Conservation (phyloP, 192 early-diverging fungal species). For the Backusella luteola region DNA sequence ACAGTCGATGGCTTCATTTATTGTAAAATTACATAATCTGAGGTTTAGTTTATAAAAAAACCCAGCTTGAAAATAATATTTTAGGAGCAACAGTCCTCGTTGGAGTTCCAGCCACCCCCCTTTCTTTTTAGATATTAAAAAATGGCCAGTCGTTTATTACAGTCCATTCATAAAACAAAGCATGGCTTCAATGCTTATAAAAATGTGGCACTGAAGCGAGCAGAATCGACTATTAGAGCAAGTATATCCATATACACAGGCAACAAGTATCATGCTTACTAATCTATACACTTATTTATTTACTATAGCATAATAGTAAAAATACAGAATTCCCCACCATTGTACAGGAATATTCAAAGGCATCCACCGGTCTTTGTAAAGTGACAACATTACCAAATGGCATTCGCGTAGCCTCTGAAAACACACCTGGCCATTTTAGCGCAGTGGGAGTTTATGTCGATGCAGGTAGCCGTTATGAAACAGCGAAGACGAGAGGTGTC, state of each 20-base stretch:
- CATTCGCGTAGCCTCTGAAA: constrained; percentile 79
- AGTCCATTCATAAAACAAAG: background rate
- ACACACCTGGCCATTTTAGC: constrained; percentile 85
- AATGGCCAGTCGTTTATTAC: background rate
- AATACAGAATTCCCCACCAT: constrained; percentile 16
- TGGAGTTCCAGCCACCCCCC: background rate
- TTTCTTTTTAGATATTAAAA: background rate
- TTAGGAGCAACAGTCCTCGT: too few species aligned
- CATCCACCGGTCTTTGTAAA: constrained; percentile 35
- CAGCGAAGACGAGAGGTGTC: constrained; percentile 61
- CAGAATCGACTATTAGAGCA: background rate
- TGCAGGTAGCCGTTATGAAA: constrained; percentile 88
- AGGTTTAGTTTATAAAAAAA: too few species aligned
- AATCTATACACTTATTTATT: background rate
- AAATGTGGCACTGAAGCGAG: background rate
- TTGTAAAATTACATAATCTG: too few species aligned
- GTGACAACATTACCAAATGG: constrained; percentile 90
- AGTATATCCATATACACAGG: background rate
- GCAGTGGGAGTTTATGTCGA: constrained; percentile 89
- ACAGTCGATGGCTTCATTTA: too few species aligned
- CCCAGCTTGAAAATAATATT: too few species aligned
- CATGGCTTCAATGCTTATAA: background rate
- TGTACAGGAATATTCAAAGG: constrained; percentile 37
- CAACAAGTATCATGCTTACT: background rate
- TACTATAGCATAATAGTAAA: background rate